phyloP scores from a whole-genome alignment of 225 moss, liverwort and hornwort species.

The Ulota crispa region DNA sequence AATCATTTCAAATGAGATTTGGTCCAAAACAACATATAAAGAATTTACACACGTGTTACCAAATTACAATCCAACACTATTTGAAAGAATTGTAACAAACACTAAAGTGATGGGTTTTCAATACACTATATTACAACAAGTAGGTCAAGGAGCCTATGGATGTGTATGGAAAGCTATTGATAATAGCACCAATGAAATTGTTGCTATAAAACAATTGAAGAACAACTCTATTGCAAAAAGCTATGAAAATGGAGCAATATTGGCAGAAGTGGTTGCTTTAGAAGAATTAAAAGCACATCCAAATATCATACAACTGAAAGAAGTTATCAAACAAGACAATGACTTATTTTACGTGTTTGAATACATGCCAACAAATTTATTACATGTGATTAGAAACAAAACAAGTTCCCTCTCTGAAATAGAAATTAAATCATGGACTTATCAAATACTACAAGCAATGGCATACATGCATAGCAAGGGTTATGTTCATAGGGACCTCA shows the following conservation, averaged over 20 bases:
- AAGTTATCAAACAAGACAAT: slow-evolving; percentile 10
- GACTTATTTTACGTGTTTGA: slow-evolving; percentile 26
- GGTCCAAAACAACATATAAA: accelerated
- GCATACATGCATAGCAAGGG: slow-evolving; percentile 6
- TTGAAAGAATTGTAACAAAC: not conserved
- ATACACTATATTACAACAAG: not conserved
- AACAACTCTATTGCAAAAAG: not conserved
- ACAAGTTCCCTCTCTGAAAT: not conserved
- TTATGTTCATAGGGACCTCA: slow-evolving; percentile 28
- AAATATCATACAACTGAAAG: slow-evolving; percentile 23
- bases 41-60: not conserved
- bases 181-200: not conserved
- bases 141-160: slow-evolving; percentile 26
- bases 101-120: not conserved
- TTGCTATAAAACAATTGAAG: slow-evolving; percentile 33
- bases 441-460: slow-evolving; percentile 27
- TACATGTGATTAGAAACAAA: slow-evolving; percentile 5
- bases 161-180: slow-evolving; percentile 30
- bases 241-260: not conserved
- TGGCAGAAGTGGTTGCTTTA: slow-evolving; percentile 6
- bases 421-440: slow-evolving; percentile 29
- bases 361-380: slow-evolving; percentile 16
- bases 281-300: slow-evolving; percentile 20
- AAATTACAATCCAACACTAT: not conserved
- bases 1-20: not conserved